Evolutionary conservation across 2,329 filamentous ascomycete species (phyloP).

Genomic region (Zymoseptoria brevis): DNA sequence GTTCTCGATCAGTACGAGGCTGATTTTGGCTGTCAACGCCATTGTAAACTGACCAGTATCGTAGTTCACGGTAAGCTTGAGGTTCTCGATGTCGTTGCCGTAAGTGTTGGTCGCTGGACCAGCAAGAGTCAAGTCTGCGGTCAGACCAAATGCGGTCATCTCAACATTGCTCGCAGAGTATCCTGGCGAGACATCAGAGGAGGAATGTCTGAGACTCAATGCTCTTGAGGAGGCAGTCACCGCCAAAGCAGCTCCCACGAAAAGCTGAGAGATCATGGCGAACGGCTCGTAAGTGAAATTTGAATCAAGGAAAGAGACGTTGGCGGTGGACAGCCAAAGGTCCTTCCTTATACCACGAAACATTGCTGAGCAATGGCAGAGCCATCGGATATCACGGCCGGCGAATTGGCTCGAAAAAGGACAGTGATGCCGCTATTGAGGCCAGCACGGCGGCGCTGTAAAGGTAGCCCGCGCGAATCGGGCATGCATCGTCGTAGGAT

Average conservation of each 20-base stretch:
- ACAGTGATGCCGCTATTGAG: neutral
- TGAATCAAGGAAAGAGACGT: neutral
- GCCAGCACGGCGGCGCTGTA: neutral
- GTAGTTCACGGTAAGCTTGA: slow-evolving; percentile 24
- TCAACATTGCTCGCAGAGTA: slow-evolving; percentile 25
- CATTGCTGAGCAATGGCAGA: neutral
- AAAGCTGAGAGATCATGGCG: slow-evolving; percentile 1
- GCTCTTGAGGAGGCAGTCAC: slow-evolving; percentile 5
- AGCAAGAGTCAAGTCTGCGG: slow-evolving; percentile 24
- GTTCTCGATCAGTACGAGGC: slow-evolving; percentile 7
- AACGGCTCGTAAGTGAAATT: neutral
- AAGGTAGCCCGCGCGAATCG: neutral
- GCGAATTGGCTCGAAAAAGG: neutral
- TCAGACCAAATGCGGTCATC: slow-evolving; percentile 18
- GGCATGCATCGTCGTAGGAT: neutral
- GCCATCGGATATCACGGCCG: neutral
- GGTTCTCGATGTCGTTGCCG: slow-evolving; percentile 23
- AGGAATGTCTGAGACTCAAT: slow-evolving; percentile 3
- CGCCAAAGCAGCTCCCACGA: slow-evolving; percentile 6
- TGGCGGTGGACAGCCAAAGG: neutral
- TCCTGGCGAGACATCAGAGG: slow-evolving; percentile 20
- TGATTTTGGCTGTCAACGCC: slow-evolving; percentile 3
- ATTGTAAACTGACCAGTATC: slow-evolving; percentile 17
- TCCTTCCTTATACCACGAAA: neutral
- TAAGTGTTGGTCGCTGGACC: slow-evolving; percentile 25